Evolutionary conservation across 2,329 filamentous ascomycete genomes (phyloP), one percentile per base, ranked within the genome.

Genomic region (Cercospora nicotianae): DNA sequence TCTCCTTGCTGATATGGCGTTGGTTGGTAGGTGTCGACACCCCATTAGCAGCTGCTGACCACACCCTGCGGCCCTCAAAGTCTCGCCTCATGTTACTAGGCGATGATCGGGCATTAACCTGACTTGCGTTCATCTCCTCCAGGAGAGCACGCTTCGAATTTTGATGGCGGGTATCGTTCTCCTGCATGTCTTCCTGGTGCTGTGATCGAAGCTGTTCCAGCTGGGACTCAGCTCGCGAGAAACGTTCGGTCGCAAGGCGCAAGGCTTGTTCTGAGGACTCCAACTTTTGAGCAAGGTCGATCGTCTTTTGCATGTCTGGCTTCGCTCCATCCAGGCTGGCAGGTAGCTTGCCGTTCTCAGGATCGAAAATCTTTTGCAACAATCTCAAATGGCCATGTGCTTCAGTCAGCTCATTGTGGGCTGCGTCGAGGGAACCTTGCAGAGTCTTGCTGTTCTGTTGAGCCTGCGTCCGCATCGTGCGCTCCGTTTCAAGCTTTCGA

Each of bases 251-350:
- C 65, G 95, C 92, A 23, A 96, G 87, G 26, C 92, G 89, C 31
- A 98, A 85, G 68, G 93, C 93, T 76, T 94, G 91, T 74, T 97
- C 93, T n/a, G 94, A 85, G 63, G 93, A 89, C 74, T 97, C 93
- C 6, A 98, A 86, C 77, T 95, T 92, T 72, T 93, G 89, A 12
- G 92, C 92, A 53, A 98, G 85, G 75, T 96, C 90, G 69, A 96
- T 83, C 23, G 87, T 86, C 67, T 83, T 84, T 1, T 82, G 82
- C 33, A 96, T 81, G 84, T 93, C 83, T 83, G 90, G 83, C 85
- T 91, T 85, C 80, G 89, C 80, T 79, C 86, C 83, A 81, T 94
- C 83, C 88, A 92, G 84, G 2, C 87, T 85, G 64, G 89, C 87
- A n/a, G 87, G 81, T 51, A 75, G 64, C 26, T 70, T 72, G 18